Conservation (phyloP, 2,329 filamentous ascomycete genomes). For the Xylaria sp. region DNA sequence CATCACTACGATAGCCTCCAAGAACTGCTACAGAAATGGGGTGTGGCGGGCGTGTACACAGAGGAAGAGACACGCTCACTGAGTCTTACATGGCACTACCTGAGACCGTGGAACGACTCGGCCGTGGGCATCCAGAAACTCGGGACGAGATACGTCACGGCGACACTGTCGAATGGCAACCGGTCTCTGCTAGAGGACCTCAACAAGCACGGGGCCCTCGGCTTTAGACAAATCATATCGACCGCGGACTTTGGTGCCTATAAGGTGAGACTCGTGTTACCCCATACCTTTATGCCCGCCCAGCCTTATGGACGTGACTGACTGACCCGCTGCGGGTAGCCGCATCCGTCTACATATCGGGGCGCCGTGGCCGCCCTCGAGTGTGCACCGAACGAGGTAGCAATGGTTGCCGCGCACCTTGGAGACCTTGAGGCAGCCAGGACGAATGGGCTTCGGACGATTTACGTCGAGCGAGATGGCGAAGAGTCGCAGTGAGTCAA, state of each 20-base stretch:
- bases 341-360: slow-evolving; percentile 68
- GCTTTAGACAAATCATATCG: slow-evolving; percentile 67
- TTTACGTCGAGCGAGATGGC: slow-evolving; percentile 64
- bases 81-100: slow-evolving; percentile 72
- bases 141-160: slow-evolving; percentile 59
- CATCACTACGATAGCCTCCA: slow-evolving; percentile 70
- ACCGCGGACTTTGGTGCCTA: slow-evolving; percentile 76
- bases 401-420: slow-evolving; percentile 80
- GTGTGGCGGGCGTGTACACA: slow-evolving; percentile 64
- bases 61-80: slow-evolving; percentile 68
- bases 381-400: slow-evolving; percentile 64
- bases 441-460: slow-evolving; percentile 66
- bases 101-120: slow-evolving; percentile 73
- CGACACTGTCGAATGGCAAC: slow-evolving; percentile 80
- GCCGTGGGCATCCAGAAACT: slow-evolving; percentile 61
- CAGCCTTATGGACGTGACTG: slow-evolving; percentile 10
- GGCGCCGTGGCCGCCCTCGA: slow-evolving; percentile 68
- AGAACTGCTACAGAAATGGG: slow-evolving; percentile 61
- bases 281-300: background rate
- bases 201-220: slow-evolving; percentile 60
- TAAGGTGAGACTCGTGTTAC: slow-evolving; percentile 52
- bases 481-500: slow-evolving; percentile 62
- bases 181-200: slow-evolving; percentile 69
- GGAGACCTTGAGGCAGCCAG: slow-evolving; percentile 71
- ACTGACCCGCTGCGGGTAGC: slow-evolving; percentile 43